Percentiles rank a stretch among this genome's conserved stretches.
phyloP scores from a whole-genome alignment of 768 basidiomycete genomes.

The Calocybe indica region DNA sequence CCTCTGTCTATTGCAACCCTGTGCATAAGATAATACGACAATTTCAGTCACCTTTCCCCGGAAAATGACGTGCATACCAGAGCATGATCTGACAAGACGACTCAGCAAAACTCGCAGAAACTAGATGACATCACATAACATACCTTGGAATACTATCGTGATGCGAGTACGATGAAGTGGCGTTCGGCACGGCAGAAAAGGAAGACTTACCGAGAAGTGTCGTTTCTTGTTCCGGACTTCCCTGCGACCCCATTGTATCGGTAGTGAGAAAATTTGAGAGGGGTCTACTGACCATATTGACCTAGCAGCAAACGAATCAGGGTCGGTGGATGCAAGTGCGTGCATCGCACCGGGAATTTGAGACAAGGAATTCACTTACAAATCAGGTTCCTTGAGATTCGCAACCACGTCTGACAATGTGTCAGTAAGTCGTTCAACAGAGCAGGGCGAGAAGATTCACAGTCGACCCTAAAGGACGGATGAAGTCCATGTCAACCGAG shows the following conservation, averaged over 20 bases:
- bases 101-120: conserved; percentile 19
- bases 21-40: conserved; percentile 1
- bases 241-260: conserved; percentile 37
- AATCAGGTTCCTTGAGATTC: conserved; percentile 68
- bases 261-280: neutral
- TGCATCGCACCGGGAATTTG: neutral
- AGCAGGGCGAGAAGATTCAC: conserved; percentile 30
- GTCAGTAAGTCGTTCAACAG: neutral
- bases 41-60: neutral
- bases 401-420: conserved; percentile 58
- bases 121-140: conserved; percentile 10
- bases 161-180: neutral
- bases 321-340: neutral
- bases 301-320: conserved; percentile 25
- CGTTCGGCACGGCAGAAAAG: neutral
- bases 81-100: conserved; percentile 65
- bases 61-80: conserved; percentile 42
- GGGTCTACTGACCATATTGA: conserved; percentile 70
- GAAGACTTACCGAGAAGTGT: conserved; percentile 68
- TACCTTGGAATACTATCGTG: conserved; percentile 71
- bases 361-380: conserved; percentile 42
- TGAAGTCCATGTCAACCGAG: conserved; percentile 2
- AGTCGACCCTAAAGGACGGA: conserved; percentile 52
- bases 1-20: conserved; percentile 97
- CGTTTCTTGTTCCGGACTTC: conserved; percentile 84